Base-by-base conservation (phyloP, 169 alveolate genomes). In the Amoebophrya sp. region DNA sequence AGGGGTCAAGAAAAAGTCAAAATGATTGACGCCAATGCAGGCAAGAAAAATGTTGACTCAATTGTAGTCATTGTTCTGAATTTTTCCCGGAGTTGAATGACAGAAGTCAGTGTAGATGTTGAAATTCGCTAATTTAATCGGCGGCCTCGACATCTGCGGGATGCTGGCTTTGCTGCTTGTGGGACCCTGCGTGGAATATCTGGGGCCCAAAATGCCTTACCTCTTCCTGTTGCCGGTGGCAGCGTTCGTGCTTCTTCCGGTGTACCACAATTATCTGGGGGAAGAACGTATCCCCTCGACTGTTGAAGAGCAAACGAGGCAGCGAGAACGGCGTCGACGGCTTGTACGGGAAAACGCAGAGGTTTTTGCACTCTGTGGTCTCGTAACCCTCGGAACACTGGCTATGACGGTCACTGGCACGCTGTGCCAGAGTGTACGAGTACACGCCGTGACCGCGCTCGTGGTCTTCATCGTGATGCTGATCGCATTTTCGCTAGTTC, bases 181-280 rank as follows among this genome's bases (percentile, higher is more conserved):
- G 2, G 92, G 92, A 0, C 92, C 92, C 23, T 41, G 41, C 33
- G 55, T 90, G 55, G 92, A 90, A 36, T 1, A 41, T 41, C 41
- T 90, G 83, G 94, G 94, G 54, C 93, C 94, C 2, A 41, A 65
- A 55, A 47, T 39, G 53, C 91, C 92, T 0, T 93, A 90, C 89
- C 40, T 89, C 65, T 53, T 93, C n/a, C 83, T 65, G 36, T 0
- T 65, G 65, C 93, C 92, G 55, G 91, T 93, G 34, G 92, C 93
- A 6, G 90, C 91, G 55, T 40, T 93, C 14, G 41, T 93, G 76
- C 39, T 93, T 24, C 55, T 65, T 78, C 94, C 94, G 38, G 36
- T 76, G 40, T 29, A 54, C 55, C 41, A 78, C 12, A 89, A 89
- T 78, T 92, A 76, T 91, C 91, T 92, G 89, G 92, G 90, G 40